A percentile compares a stretch with the other conserved stretches of the same genome.
Conservation (phyloP, 2,329 filamentous ascomycete genomes). For the Clonostachys rhizophaga region DNA sequence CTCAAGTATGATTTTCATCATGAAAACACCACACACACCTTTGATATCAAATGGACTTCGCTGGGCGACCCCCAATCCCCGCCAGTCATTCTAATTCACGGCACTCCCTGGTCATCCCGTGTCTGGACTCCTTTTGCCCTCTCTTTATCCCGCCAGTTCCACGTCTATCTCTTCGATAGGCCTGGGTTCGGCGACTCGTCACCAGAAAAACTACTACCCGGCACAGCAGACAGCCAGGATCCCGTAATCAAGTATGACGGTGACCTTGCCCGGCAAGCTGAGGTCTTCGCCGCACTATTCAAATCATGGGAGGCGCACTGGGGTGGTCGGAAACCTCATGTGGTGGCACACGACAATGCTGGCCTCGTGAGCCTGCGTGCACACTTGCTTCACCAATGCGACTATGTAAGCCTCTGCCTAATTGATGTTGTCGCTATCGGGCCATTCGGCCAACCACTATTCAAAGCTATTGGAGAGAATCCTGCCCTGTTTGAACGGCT, state of each 20-base stretch:
- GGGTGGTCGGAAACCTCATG: constrained; percentile 18
- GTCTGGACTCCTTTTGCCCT: constrained; percentile 28
- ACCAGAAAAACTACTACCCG: constrained; percentile 8
- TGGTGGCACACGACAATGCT: constrained; percentile 39
- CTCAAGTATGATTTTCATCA: constrained; percentile 20
- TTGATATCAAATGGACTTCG: constrained; percentile 21
- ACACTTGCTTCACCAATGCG: constrained; percentile 24
- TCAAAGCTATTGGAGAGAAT: constrained; percentile 29
- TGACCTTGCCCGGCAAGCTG: constrained; percentile 28
- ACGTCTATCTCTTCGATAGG: constrained; percentile 37
- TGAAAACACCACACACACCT: constrained; percentile 15
- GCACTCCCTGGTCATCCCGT: constrained; percentile 38
- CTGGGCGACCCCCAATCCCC: constrained; percentile 19
- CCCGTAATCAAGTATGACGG: constrained; percentile 16
- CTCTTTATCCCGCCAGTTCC: constrained; percentile 23
- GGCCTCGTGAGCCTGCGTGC: constrained; percentile 32
- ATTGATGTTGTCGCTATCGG: constrained; percentile 36
- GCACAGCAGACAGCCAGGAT: not conserved
- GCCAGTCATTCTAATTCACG: constrained; percentile 36
- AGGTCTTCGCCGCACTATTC: constrained; percentile 29
- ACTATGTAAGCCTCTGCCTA: constrained; percentile 30
- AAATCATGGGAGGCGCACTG: constrained; percentile 20
- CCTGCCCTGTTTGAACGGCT: constrained; percentile 25
- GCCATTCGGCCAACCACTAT: constrained; percentile 35
- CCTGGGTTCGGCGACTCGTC: constrained; percentile 36